phyloP scores from a whole-genome alignment of 371 early-diverging fungal species.

The Thermomucor indicae-seudaticae region DNA sequence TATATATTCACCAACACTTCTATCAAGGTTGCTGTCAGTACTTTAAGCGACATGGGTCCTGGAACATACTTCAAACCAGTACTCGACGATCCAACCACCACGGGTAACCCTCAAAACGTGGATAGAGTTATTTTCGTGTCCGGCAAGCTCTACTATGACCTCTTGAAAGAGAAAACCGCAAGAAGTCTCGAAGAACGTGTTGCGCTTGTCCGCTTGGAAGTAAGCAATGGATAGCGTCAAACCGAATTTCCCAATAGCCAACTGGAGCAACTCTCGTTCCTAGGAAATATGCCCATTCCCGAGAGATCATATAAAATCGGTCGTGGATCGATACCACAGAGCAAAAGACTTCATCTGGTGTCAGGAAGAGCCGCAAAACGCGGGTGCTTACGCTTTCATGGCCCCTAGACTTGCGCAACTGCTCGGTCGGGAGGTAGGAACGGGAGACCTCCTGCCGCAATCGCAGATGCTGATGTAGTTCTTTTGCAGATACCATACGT shows the following conservation, averaged over 20 bases:
- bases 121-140: conserved; percentile 80
- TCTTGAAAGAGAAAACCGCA: conserved; percentile 70
- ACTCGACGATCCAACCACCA: conserved; percentile 53
- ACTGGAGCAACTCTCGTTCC: not conserved
- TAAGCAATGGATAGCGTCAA: conserved; percentile 3
- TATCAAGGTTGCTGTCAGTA: conserved; percentile 60
- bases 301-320: conserved; percentile 56
- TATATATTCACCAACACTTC: conserved; percentile 5
- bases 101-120: conserved; percentile 36
- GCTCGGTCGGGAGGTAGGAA: conserved; percentile 38
- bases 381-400: conserved; percentile 86
- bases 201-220: conserved; percentile 84
- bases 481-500: conserved; percentile 52
- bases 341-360: conserved; percentile 82
- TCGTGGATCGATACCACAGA: conserved; percentile 58
- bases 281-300: conserved; percentile 94
- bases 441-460: conserved; percentile 7
- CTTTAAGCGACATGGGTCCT: conserved; percentile 78
- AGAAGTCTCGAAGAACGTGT: conserved; percentile 66
- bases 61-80: conserved; percentile 84
- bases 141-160: conserved; percentile 92
- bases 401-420: conserved; percentile 79
- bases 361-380: conserved; percentile 96
- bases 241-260: not conserved
- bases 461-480: not conserved